Evolutionary conservation across 306 rosid species (phyloP).

Genomic region (Betula pendula): DNA sequence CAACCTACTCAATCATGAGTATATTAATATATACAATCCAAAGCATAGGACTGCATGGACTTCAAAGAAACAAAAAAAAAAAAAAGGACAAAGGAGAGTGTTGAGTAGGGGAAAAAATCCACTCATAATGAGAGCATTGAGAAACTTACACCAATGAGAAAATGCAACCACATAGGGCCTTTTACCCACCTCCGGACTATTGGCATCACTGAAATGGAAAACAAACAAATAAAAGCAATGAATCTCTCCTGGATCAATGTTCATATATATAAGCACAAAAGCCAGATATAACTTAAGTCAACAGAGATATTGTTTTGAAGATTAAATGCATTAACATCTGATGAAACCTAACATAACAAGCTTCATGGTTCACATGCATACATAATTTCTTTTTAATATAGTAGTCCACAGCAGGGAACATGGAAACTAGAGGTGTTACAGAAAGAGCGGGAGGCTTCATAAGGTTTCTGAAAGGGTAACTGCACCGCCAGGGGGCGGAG

Average conservation of each 20-base stretch:
- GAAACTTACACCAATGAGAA: conserved; percentile 80
- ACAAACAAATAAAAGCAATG: conserved; percentile 14
- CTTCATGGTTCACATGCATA: not conserved
- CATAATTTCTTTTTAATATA: not conserved
- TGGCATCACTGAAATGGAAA: conserved; percentile 78
- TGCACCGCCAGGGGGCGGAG: not conserved
- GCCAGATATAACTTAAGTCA: not conserved
- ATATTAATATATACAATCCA: not conserved
- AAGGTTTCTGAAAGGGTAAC: not conserved
- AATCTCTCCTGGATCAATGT: not conserved
- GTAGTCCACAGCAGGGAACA: not conserved
- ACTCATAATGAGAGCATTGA: conserved; percentile 10
- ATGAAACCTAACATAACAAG: not conserved
- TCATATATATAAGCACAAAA: not conserved
- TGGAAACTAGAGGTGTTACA: not conserved
- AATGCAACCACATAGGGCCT: conserved; percentile 98
- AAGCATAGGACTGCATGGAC: not conserved
- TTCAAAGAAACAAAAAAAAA: not conserved
- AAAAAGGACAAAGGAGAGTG: not conserved
- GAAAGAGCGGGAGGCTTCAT: not conserved
- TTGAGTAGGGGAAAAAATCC: not conserved
- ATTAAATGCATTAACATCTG: not conserved
- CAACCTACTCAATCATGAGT: not conserved
- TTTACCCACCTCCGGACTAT: conserved; percentile 56
- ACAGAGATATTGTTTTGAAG: not conserved